A percentile compares a stretch with the other conserved stretches of the same genome.
These are phyloP conservation scores for Dittrichia graveolens DNA, from an alignment of 129 eudicot genomes.

Conservation along the genomic window DNA sequence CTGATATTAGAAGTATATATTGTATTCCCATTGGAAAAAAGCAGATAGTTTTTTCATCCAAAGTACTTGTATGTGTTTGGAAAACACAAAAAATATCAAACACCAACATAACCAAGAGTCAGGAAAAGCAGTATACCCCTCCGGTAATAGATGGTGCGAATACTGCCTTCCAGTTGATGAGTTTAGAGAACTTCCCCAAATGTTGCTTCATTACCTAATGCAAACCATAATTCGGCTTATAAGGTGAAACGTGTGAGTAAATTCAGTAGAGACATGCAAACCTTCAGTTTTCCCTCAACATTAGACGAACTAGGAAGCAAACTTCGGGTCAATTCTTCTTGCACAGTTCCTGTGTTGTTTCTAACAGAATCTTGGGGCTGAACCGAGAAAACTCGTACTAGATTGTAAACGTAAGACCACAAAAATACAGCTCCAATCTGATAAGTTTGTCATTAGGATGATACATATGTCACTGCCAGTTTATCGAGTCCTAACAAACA, in stretches of 20 bases:
- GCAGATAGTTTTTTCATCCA: too few species aligned
- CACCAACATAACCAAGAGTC: background rate
- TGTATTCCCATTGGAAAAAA: too few species aligned
- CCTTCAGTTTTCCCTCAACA: constrained; percentile 18
- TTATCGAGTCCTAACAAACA: background rate
- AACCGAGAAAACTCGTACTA: constrained; percentile 58
- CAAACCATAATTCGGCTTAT: background rate
- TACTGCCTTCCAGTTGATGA: constrained; percentile 52
- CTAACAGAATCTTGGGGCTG: constrained; percentile 34
- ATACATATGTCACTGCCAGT: too few species aligned
- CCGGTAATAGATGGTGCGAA: constrained; percentile 80
- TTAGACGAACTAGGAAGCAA: constrained; percentile 41
- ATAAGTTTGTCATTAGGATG: background rate
- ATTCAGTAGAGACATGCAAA: constrained; percentile 9
- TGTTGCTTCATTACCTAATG: constrained; percentile 35
- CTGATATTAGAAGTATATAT: too few species aligned
- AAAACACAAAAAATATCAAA: too few species aligned
- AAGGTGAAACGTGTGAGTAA: background rate
- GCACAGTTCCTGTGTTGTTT: constrained; percentile 3
- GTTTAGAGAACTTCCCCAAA: constrained; percentile 26
- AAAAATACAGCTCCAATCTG: constrained; percentile 78
- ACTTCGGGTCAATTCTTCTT: constrained; percentile 31
- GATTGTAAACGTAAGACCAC: constrained; percentile 84
- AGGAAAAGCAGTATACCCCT: constrained; percentile 49
- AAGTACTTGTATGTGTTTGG: too few species aligned